A percentile compares a stretch with the other conserved stretches of the same genome.
Conservation (phyloP, 306 rosid species). For the peach (Prunus persica) region DNA sequence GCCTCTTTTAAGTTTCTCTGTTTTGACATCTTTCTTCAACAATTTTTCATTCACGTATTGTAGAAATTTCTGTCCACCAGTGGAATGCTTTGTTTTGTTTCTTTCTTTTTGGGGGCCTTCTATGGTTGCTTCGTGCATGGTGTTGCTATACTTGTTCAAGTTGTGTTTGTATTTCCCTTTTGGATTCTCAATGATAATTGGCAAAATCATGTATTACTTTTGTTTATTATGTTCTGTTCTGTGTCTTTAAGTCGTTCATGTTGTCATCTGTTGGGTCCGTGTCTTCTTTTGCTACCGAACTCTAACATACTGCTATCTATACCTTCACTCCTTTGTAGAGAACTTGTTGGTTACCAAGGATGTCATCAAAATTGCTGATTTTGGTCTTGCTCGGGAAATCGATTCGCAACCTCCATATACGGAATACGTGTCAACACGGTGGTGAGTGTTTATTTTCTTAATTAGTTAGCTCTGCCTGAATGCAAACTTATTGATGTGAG, state of each 20-base stretch:
- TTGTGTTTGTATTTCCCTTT: background rate
- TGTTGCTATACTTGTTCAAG: background rate
- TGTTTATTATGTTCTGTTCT: background rate
- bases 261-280: background rate
- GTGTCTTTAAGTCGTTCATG: background rate
- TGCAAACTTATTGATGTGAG: background rate
- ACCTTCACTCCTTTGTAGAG: conserved; percentile 42
- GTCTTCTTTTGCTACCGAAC: conserved; percentile 1
- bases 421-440: conserved; percentile 90
- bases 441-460: conserved; percentile 42
- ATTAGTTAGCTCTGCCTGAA: background rate
- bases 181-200: background rate
- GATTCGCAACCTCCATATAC: conserved; percentile 89
- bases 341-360: conserved; percentile 86
- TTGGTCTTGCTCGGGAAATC: conserved; percentile 94
- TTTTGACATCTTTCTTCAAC: too few species aligned
- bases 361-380: conserved; percentile 84
- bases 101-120: background rate
- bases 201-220: background rate
- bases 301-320: conserved; percentile 2
- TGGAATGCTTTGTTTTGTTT: background rate
- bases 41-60: too few species aligned
- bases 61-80: too few species aligned
- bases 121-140: background rate
- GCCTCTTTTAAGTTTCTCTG: too few species aligned